Base-by-base conservation (phyloP, 352 stramenopile species). In the Nothophytophthora sp. region DNA sequence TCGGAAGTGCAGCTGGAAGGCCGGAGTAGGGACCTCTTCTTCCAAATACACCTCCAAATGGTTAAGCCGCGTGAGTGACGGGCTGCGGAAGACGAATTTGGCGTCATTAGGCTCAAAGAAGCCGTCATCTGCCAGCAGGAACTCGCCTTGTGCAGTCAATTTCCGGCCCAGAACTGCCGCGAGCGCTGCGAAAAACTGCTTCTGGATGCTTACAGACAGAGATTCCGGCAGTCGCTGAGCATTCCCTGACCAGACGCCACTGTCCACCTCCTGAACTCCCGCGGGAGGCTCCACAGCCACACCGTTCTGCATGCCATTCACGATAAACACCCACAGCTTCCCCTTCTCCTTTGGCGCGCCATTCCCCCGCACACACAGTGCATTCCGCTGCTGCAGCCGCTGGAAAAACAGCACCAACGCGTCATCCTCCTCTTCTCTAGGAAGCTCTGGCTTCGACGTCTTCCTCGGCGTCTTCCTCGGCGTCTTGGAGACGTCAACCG, bases 41-140 rank as follows among this genome's bases (percentile, higher is more conserved):
- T 87, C 62, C 13, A 92, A 41, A 50, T 84, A 88, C 4, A 86
- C 65, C 24, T 88, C 76, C 36, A 86, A 74, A 20, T 86, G 73
- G 55, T 88, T 85, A 5, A 86, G 43, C 20, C 53, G 54, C 13
- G 65, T 69, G 4, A 85, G 62, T 27, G 81, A 87, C 37, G 78
- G 78, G 29, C 72, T 72, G 3, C 72, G 67, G 49, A 78, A 90
- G 38, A 86, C 61, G 39, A 92, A 88, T 13, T 62, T 73, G 18
- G 76, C 74, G 24, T 89, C 74, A 24, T 81, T 86, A 0, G 58
- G 72, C 47, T 73, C 48, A 47, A 82, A 86, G 11, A 67, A 67
- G 2, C 52, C 66, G 23, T 59, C 46, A 0, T 61, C 35, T 1
- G 47, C 46, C 13, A 60, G 47, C 18, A 69, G 39, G 52, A 91